Base-by-base conservation (phyloP, 2,329 filamentous ascomycete genomes). In the Nannizziopsis arthrosporioides region DNA sequence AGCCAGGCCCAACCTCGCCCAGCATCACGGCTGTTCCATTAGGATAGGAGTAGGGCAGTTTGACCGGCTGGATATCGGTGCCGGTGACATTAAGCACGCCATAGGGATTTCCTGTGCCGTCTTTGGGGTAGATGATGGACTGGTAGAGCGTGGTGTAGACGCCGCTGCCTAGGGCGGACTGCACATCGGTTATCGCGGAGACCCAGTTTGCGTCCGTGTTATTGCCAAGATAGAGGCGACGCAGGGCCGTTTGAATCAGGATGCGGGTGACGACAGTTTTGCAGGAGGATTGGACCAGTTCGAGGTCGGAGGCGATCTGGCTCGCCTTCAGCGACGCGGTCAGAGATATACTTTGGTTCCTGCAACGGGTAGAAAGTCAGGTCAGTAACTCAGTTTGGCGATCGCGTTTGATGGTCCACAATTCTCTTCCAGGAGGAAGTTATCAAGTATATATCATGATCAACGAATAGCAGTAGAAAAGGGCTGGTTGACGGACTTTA, bases 261-360 rank as follows among this genome's bases (percentile, higher is more conserved):
- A 78, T 61, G 34, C 77, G 69, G 0, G 85, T 88, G 5, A 82
- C 73, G 39, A 92, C 82, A 47, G 83, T 82, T 48, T 75, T 73
- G 59, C 81, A 84, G 51, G 80, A 82, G 30, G 84, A 84, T 67
- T 88, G 78, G 55, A 94, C 78, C 44, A 94, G 75, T 44, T 85
- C 74, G 48, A 95, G 76, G 61, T 87, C 84, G 45, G 85, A 82
- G 5, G 83, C 73, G 53, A 95, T 75, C 61, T 90, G 83, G 27
- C 84, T 81, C 15, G 88, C 83, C 65, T 94, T 94, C 61, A 94
- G 79, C 2, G 84, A 88, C 5, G 89, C 89, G 1, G 86, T 86
- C 53, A 94, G 73, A 14, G 44, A 9, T 8, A 47, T 47, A 36
- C 42, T 44, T 17, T 37, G 31, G 3, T 31, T 36, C 17, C 42